Evolutionary conservation across 2,329 filamentous ascomycete genomes (phyloP).

Genomic region (Colletotrichum theobromicola): DNA sequence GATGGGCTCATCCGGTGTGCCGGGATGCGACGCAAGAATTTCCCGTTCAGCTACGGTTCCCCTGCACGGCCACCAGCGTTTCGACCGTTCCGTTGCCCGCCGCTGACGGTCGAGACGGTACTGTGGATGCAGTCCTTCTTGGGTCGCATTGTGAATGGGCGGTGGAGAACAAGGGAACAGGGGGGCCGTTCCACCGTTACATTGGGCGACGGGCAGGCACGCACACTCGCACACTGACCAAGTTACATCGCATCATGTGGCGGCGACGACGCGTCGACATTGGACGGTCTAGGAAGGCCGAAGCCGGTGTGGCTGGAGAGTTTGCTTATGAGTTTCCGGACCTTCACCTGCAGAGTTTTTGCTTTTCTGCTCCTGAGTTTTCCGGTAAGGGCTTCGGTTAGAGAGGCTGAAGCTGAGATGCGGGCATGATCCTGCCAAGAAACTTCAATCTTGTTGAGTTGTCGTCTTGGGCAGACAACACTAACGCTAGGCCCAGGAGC

Average conservation of each 20-base stretch:
- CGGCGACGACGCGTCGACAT: conserved; percentile 5
- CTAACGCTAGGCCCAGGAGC: background rate
- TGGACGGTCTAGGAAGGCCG: background rate
- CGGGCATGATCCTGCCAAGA: conserved; percentile 11
- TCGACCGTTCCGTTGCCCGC: background rate
- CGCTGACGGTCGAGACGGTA: conserved; percentile 1
- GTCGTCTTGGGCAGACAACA: background rate
- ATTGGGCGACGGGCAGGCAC: conserved; percentile 5
- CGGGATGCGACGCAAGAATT: conserved; percentile 6
- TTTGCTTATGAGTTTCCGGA: background rate
- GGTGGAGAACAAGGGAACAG: background rate
- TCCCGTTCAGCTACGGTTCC: background rate
- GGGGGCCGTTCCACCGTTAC: conserved; percentile 20
- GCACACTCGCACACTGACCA: background rate
- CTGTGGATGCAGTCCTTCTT: background rate
- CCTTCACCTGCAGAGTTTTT: background rate
- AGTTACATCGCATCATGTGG: conserved; percentile 18
- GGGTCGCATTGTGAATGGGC: background rate
- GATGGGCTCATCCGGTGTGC: background rate
- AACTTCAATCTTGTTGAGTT: background rate
- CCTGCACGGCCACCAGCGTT: background rate
- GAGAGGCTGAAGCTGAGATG: background rate
- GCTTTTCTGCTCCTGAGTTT: background rate
- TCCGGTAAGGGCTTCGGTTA: background rate
- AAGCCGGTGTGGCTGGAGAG: conserved; percentile 13